These are phyloP conservation scores for Abortiporus biennis DNA, from an alignment of 1,284 basidiomycete genomes.

Conservation along the genomic window DNA sequence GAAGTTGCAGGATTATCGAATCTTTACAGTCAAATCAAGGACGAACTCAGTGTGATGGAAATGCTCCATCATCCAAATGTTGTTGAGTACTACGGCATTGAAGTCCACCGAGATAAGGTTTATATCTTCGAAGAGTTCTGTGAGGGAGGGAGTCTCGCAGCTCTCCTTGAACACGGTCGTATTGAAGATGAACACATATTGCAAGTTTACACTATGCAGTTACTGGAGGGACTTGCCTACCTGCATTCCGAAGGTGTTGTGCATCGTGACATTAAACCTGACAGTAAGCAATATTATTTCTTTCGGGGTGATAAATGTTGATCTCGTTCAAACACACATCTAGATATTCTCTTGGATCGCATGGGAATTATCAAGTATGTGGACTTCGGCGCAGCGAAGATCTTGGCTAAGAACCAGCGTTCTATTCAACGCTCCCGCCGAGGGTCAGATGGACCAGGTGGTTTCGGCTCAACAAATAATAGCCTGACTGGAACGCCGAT, in stretches of 20 bases:
- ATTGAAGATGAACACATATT: conserved; percentile 97
- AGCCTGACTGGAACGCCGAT: conserved; percentile 97
- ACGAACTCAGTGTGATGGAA: conserved; percentile 98
- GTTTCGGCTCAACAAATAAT: conserved; percentile 55
- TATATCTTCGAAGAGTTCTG: conserved; percentile 99
- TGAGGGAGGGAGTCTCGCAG: conserved; percentile 90
- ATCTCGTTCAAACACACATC: background rate
- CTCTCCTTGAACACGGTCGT: conserved; percentile 87
- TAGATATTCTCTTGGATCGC: conserved; percentile 94
- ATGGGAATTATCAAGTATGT: conserved; percentile 95
- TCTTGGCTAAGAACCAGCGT: conserved; percentile 90
- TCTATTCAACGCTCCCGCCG: conserved; percentile 77
- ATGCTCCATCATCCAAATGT: conserved; percentile 98
- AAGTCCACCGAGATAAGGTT: conserved; percentile 98
- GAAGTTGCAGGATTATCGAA: conserved; percentile 82
- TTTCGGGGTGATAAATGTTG: background rate
- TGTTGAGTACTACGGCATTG: conserved; percentile 99
- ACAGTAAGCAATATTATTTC: conserved; percentile 73
- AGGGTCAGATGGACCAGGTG: conserved; percentile 29
- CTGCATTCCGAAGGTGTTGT: conserved; percentile 91
- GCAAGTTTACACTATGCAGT: conserved; percentile 95
- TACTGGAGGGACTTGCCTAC: conserved; percentile 93
- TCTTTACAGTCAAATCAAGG: conserved; percentile 90
- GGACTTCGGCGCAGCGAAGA: conserved; percentile 98
- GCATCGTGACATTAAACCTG: conserved; percentile 98